Evolutionary conservation across 805 yeast genomes (phyloP).

Genomic region (Saturnispora saitoi): DNA sequence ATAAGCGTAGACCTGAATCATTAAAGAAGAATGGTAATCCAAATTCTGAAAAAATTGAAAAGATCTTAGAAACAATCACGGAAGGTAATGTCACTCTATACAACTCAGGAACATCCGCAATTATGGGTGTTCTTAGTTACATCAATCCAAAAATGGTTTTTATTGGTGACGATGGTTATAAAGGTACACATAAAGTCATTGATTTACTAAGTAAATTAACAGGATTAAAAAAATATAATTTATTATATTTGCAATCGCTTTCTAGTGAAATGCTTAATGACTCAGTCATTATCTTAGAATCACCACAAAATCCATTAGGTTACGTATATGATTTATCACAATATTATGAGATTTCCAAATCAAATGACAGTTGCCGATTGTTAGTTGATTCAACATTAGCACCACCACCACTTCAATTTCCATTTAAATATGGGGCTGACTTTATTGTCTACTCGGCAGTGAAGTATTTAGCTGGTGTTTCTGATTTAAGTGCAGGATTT

Average conservation of each 20-base stretch:
- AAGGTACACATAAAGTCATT: slow-evolving; percentile 44
- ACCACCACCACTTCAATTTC: slow-evolving; percentile 47
- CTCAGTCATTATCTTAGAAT: slow-evolving; percentile 42
- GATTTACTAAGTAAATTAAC: slow-evolving; percentile 35
- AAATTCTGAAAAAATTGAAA: slow-evolving; percentile 39
- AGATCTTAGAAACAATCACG: slow-evolving; percentile 36
- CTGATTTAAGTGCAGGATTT: slow-evolving; percentile 46
- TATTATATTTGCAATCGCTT: slow-evolving; percentile 27
- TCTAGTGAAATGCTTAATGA: slow-evolving; percentile 30
- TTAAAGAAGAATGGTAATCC: slow-evolving; percentile 37
- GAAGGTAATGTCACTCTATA: slow-evolving; percentile 40
- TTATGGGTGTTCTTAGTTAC: slow-evolving; percentile 40
- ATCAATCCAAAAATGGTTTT: slow-evolving; percentile 37
- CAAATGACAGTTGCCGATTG: slow-evolving; percentile 32
- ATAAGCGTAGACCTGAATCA: slow-evolving; percentile 13
- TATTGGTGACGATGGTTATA: slow-evolving; percentile 41
- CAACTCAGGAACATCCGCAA: slow-evolving; percentile 44
- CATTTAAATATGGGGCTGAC: slow-evolving; percentile 45
- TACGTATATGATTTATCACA: slow-evolving; percentile 33
- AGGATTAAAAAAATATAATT: slow-evolving; percentile 30
- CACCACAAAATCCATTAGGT: slow-evolving; percentile 49
- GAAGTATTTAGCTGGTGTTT: slow-evolving; percentile 48
- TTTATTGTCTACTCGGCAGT: slow-evolving; percentile 48
- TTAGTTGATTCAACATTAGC: slow-evolving; percentile 49
- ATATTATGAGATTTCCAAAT: slow-evolving; percentile 38